These are phyloP conservation scores for Prunus yedoensis DNA, from an alignment of 331 rosid genomes.

Conservation along the genomic window DNA sequence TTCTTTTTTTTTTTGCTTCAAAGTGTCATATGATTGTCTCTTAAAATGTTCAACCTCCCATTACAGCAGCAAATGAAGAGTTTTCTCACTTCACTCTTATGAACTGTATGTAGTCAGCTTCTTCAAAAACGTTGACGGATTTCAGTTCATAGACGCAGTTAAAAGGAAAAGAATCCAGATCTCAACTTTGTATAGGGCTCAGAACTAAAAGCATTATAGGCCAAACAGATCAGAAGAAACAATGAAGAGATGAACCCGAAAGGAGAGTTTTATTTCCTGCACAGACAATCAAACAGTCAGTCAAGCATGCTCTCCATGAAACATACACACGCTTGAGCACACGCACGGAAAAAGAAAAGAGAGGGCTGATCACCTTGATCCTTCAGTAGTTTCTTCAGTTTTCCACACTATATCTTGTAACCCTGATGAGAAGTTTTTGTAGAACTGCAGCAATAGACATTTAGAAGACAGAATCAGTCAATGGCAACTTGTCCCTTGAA, in stretches of 20 bases:
- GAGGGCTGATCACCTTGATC: constrained; percentile 38
- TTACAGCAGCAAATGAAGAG: background rate
- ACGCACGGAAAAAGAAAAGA: background rate
- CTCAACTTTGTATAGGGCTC: constrained; percentile 3
- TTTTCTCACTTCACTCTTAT: constrained; percentile 4
- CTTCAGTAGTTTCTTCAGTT: constrained; percentile 40
- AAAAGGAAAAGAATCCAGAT: background rate
- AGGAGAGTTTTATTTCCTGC: constrained; percentile 13
- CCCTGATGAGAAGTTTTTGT: constrained; percentile 72
- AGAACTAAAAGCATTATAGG: constrained; percentile 11
- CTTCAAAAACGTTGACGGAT: background rate
- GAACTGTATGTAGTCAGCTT: background rate
- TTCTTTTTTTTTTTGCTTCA: background rate
- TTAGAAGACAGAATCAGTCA: constrained; percentile 20
- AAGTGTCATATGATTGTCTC: background rate
- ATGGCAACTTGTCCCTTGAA: background rate
- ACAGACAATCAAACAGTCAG: background rate
- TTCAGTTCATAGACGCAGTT: background rate
- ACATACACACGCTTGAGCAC: background rate
- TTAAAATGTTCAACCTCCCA: constrained; percentile 1
- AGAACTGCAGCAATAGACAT: constrained; percentile 54
- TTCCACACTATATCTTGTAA: constrained; percentile 77
- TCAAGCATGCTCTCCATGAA: background rate
- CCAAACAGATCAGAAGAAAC: constrained; percentile 11
- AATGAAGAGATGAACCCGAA: constrained; percentile 1